Evolutionary conservation across 2,329 filamentous ascomycete species (phyloP), one percentile per base, ranked within the genome.

Genomic region (Graphiopsis chlorocephala): DNA sequence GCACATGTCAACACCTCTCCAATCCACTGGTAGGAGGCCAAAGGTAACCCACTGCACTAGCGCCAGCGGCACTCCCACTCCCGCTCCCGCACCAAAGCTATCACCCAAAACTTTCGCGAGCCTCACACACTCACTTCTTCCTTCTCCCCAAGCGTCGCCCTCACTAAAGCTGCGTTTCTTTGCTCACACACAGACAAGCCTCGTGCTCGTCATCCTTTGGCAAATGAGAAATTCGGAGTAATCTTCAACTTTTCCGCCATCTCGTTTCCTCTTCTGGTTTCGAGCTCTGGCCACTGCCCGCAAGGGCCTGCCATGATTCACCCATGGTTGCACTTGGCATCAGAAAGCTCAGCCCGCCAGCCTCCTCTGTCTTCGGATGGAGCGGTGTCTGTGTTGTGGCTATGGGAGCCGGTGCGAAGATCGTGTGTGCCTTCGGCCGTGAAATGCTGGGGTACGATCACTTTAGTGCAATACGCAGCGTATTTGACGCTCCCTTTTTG

Each of bases 161-260:
- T 90, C 86, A 85, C 87, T 89, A 93, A 91, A 86, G 91, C 91
- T 90, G 90, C 90, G 90, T 93, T 93, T 93, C 91, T 92, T 93
- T 93, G 91, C 91, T 90, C 89, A 90, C 91, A 86, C 87, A 91
- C 82, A 79, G 81, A 84, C 80, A 71, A 72, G 65, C 57, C 33
- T 55, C 48, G 52, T 35, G 62, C 67, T 69, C n/a, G 65, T 68
- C 68, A 26, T 29, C 50, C 58, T 5, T 71, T 79, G 81, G 91
- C 92, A 93, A 92, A 92, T 93, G 91, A 92, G 91, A 95, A 95
- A 95, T 94, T 95, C 91, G 91, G 92, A 95, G 92, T 90, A 95
- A 88, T 93, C 90, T 93, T 92, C 91, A 92, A 68, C 59, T 67
- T 52, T 53, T 31, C 33, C 61, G 65, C 64, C 68, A 68, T 64